phyloP scores from a whole-genome alignment of 1,284 basidiomycete genomes.

The Ustilago cynodontis region DNA sequence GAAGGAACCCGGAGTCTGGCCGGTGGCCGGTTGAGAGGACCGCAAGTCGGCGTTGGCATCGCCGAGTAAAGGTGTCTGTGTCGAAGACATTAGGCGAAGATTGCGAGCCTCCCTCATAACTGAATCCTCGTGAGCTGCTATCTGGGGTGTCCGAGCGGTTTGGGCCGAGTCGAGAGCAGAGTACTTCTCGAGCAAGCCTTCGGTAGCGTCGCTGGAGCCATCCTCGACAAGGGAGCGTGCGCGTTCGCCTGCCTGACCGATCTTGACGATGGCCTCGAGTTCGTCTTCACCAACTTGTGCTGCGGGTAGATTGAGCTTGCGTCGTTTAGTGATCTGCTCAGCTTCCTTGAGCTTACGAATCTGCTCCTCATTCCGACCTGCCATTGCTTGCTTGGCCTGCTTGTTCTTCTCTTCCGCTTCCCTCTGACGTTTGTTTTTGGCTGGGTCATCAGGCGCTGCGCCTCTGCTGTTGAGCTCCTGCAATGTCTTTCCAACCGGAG shows the following conservation, averaged over 20 bases:
- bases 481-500: constrained; percentile 91
- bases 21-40: constrained; percentile 3
- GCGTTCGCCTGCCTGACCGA: constrained; percentile 90
- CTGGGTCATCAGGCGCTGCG: constrained; percentile 75
- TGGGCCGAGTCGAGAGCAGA: constrained; percentile 86
- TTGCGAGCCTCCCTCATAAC: constrained; percentile 94
- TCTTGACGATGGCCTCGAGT: constrained; percentile 98
- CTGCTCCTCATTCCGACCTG: constrained; percentile 82
- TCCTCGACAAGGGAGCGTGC: constrained; percentile 82
- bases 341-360: constrained; percentile 97
- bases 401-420: constrained; percentile 80
- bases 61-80: constrained; percentile 93
- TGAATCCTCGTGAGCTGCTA: constrained; percentile 78
- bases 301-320: constrained; percentile 85
- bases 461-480: constrained; percentile 75
- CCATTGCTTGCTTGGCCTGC: constrained; percentile 76
- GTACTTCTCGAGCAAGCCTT: constrained; percentile 88
- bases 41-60: constrained; percentile 85
- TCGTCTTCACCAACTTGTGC: constrained; percentile 97
- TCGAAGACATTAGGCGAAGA: constrained; percentile 88
- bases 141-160: constrained; percentile 91
- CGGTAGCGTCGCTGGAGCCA: constrained; percentile 81
- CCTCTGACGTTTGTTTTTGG: constrained; percentile 71
- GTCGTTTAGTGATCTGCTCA: constrained; percentile 89
- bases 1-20: constrained; percentile 10